These are phyloP conservation scores for Stachybotrys chartarum DNA, from an alignment of 2,329 filamentous ascomycete genomes.

Conservation along the genomic window DNA sequence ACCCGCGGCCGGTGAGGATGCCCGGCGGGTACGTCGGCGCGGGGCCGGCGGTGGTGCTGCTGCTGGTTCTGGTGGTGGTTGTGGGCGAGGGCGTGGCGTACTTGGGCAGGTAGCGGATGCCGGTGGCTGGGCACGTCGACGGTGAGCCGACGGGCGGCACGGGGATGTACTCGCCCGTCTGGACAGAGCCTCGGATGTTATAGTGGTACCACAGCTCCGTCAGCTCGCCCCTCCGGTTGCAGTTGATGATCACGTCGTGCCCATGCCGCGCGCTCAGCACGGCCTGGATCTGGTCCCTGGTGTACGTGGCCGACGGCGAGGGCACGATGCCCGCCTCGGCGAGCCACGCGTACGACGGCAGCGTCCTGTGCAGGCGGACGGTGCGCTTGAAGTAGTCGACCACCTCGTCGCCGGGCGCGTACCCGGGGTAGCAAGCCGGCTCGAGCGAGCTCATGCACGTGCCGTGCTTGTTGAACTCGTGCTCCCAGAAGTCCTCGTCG, in stretches of 20 bases:
- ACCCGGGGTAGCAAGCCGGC: constrained; percentile 57
- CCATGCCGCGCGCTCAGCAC: constrained; percentile 49
- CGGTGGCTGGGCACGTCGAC: constrained; percentile 45
- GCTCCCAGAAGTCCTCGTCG: constrained; percentile 62
- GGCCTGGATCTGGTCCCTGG: constrained; percentile 47
- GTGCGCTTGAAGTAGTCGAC: constrained; percentile 63
- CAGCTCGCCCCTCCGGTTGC: constrained; percentile 33
- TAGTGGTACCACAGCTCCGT: constrained; percentile 58
- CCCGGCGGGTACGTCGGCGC: constrained; percentile 2
- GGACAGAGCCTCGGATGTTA: constrained; percentile 50
- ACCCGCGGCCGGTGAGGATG: constrained; percentile 8
- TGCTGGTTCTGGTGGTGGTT: background rate
- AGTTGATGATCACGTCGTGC: constrained; percentile 51
- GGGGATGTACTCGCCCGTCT: constrained; percentile 54
- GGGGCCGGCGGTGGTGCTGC: background rate
- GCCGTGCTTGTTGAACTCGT: constrained; percentile 72
- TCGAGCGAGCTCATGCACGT: constrained; percentile 66
- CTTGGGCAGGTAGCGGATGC: constrained; percentile 21
- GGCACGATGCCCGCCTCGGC: constrained; percentile 53
- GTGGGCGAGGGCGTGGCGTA: background rate
- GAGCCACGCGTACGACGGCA: constrained; percentile 59
- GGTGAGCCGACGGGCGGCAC: constrained; percentile 47
- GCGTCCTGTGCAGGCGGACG: constrained; percentile 57
- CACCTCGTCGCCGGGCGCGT: constrained; percentile 56
- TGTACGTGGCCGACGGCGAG: constrained; percentile 49